Percentiles rank a stretch among this genome's conserved stretches.
phyloP scores from a whole-genome alignment of 495 filamentous ascomycete genomes.

The Podospora bellae-mahoneyi region DNA sequence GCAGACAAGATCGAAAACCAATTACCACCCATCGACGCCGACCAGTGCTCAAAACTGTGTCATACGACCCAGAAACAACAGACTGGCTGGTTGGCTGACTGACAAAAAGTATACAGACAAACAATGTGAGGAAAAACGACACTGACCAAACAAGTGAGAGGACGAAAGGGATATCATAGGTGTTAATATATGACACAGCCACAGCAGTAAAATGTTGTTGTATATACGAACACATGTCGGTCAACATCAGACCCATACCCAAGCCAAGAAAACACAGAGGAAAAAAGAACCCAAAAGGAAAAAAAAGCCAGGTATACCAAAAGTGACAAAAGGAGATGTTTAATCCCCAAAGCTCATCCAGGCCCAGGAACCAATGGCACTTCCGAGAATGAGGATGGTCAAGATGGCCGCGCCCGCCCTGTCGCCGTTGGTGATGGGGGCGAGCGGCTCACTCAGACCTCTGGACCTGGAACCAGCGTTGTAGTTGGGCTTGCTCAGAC shows the following conservation, averaged over 20 bases:
- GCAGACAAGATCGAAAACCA: neutral
- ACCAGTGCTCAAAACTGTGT: neutral
- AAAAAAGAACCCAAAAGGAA: neutral
- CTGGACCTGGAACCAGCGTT: constrained; percentile 23
- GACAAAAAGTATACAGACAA: neutral
- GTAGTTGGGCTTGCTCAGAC: constrained; percentile 28
- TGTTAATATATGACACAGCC: neutral
- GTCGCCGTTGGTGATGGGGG: constrained; percentile 28
- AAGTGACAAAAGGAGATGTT: constrained; percentile 5
- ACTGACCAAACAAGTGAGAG: constrained; percentile 1
- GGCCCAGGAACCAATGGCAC: constrained; percentile 22
- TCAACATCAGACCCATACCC: neutral
- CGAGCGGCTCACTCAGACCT: constrained; percentile 9
- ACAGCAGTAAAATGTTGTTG: neutral
- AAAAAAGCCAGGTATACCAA: neutral
- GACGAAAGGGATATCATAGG: constrained; percentile 4
- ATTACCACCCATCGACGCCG: neutral
- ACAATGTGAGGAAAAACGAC: neutral
- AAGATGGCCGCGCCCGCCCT: constrained; percentile 31
- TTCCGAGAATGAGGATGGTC: constrained; percentile 27
- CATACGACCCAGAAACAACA: neutral
- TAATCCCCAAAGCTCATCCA: constrained; percentile 35
- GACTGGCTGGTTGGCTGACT: neutral
- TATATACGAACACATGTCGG: neutral
- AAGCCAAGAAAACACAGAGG: neutral